Conservation (phyloP, 1,139 yeast species). For the Pichia kudriavzevii region DNA sequence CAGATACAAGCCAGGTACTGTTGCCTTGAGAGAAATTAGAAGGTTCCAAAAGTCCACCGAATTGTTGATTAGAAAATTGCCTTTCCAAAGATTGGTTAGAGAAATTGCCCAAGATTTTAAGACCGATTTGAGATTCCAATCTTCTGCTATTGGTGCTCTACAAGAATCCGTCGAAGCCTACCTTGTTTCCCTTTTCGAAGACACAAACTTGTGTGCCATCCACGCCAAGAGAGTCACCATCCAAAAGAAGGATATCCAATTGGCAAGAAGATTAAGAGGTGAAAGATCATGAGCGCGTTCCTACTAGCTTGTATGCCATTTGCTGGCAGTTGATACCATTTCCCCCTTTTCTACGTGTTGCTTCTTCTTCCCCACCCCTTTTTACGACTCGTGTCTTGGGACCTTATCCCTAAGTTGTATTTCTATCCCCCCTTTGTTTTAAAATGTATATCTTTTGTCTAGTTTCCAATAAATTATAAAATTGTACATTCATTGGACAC, state of each 20-base stretch:
- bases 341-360: neutral
- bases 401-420: too few species aligned
- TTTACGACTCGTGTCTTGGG: too few species aligned
- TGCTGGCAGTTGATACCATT: too few species aligned
- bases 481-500: too few species aligned
- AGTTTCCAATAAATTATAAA: too few species aligned
- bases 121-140: slow-evolving; percentile 97
- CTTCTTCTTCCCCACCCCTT: too few species aligned
- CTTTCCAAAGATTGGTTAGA: slow-evolving; percentile 98
- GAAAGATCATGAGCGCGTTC: slow-evolving; percentile 74
- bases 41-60: slow-evolving; percentile 98
- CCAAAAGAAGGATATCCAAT: slow-evolving; percentile 98
- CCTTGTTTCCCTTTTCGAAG: slow-evolving; percentile 58
- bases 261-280: slow-evolving; percentile 99
- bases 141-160: slow-evolving; percentile 97
- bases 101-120: slow-evolving; percentile 98
- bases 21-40: slow-evolving; percentile 98
- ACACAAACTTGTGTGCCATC: slow-evolving; percentile 97
- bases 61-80: slow-evolving; percentile 92
- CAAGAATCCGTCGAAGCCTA: slow-evolving; percentile 99
- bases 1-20: slow-evolving; percentile 99
- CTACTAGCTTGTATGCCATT: neutral
- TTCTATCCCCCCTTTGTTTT: too few species aligned
- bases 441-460: too few species aligned
- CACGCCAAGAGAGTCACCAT: slow-evolving; percentile 99